phyloP scores from a whole-genome alignment of 768 basidiomycete genomes.

The Boletellus emodensis region DNA sequence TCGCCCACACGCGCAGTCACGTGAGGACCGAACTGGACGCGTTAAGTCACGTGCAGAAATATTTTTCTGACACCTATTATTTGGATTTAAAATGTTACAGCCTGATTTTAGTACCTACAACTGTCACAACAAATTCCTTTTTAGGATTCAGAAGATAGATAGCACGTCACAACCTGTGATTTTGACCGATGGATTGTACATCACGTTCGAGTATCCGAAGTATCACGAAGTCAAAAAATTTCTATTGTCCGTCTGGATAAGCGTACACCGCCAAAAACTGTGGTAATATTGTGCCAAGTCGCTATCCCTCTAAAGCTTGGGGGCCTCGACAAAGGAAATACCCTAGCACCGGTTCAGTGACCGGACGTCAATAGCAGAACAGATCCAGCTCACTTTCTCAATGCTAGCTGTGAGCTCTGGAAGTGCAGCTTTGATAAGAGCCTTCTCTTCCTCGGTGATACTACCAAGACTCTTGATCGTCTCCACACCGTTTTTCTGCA shows the following conservation, averaged over 20 bases:
- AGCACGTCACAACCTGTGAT: too few relatives aligned
- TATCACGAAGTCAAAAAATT: neutral
- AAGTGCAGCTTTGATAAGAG: conserved; percentile 74
- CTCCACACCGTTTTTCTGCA: conserved; percentile 73
- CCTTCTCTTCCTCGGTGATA: conserved; percentile 66
- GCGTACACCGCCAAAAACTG: conserved; percentile 6
- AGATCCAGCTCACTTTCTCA: conserved; percentile 47
- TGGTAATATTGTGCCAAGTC: neutral
- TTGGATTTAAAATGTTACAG: too few relatives aligned
- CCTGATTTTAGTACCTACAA: too few relatives aligned
- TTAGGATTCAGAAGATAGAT: too few relatives aligned
- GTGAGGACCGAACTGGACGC: conserved; percentile 29
- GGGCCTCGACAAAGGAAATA: conserved; percentile 20
- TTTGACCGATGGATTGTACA: too few relatives aligned
- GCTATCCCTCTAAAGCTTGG: conserved; percentile 25
- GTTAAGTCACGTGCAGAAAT: conserved; percentile 20
- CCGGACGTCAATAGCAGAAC: neutral
- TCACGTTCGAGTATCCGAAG: too few relatives aligned
- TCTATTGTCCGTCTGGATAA: conserved; percentile 7
- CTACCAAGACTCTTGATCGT: conserved; percentile 80
- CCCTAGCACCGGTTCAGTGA: conserved; percentile 16
- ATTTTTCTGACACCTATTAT: too few relatives aligned
- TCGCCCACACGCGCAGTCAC: conserved; percentile 13
- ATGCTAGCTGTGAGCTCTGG: conserved; percentile 78
- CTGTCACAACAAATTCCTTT: too few relatives aligned